Evolutionary conservation across 768 basidiomycete species (phyloP).

Genomic region (Trametopsis cervina): DNA sequence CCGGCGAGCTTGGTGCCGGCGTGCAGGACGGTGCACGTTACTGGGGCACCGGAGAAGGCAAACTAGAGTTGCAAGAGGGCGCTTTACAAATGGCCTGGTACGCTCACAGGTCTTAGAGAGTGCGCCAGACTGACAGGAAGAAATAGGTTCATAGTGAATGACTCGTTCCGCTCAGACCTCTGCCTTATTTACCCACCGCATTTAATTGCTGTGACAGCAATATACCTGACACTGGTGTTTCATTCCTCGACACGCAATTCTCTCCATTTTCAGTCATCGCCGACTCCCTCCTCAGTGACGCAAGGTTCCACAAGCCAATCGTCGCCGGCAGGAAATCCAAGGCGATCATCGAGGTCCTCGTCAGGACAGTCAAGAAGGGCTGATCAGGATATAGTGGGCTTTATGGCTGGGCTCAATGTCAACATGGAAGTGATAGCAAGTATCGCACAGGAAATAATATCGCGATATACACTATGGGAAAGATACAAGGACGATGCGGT

Average conservation of each 20-base stretch:
- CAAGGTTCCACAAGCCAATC: slow-evolving; percentile 27
- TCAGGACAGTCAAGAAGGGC: slow-evolving; percentile 34
- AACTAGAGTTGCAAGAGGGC: slow-evolving; percentile 64
- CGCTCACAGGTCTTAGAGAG: slow-evolving; percentile 24
- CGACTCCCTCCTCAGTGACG: slow-evolving; percentile 18
- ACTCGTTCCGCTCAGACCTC: slow-evolving; percentile 89
- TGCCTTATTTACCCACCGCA: slow-evolving; percentile 95
- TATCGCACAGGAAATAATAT: slow-evolving; percentile 86
- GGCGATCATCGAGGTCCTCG: slow-evolving; percentile 44
- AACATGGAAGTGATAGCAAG: slow-evolving; percentile 75
- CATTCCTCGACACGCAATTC: slow-evolving; percentile 49
- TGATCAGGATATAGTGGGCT: slow-evolving; percentile 64
- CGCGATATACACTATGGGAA: slow-evolving; percentile 86
- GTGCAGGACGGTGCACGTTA: slow-evolving; percentile 55
- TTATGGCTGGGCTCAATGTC: slow-evolving; percentile 82
- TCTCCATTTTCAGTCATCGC: slow-evolving; percentile 32
- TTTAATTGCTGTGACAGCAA: slow-evolving; percentile 84
- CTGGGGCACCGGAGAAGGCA: slow-evolving; percentile 78
- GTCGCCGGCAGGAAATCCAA: slow-evolving; percentile 13
- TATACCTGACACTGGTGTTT: slow-evolving; percentile 82
- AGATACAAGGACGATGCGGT: slow-evolving; percentile 62
- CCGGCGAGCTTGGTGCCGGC: slow-evolving; percentile 44
- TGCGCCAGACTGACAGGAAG: neutral
- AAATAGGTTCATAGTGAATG: slow-evolving; percentile 92
- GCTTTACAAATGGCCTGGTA: slow-evolving; percentile 92